Conservation (phyloP, 2,329 filamentous ascomycete species). For the Talaromyces sp. region DNA sequence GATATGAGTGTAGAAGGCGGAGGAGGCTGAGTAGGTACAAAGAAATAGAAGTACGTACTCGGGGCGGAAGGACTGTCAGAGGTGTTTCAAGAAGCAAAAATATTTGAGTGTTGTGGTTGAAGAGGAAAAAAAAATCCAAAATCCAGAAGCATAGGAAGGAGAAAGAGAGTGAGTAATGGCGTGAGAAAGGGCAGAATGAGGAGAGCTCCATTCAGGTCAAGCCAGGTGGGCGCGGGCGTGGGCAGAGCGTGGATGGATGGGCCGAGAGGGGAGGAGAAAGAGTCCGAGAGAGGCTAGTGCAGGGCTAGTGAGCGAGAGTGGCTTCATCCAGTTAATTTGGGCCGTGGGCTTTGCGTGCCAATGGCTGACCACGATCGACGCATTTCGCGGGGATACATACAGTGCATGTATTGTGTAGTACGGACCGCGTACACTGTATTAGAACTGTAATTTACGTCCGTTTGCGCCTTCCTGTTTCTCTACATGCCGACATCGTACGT, state of each 20-base stretch:
- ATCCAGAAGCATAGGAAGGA: constrained; percentile 20
- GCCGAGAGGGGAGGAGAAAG: neutral
- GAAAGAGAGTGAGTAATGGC: constrained; percentile 20
- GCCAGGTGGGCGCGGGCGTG: constrained; percentile 6
- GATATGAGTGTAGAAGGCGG: neutral
- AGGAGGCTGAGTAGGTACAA: neutral
- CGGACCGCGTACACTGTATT: neutral
- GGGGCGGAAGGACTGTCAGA: constrained; percentile 12
- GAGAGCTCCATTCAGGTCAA: constrained; percentile 16
- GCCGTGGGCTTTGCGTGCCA: constrained; percentile 3
- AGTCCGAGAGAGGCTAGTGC: constrained; percentile 14
- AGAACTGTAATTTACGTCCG: neutral
- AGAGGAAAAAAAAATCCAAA: constrained; percentile 16
- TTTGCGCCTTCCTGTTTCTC: neutral
- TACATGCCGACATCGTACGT: neutral
- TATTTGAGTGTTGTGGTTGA: neutral
- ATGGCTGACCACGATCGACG: constrained; percentile 13
- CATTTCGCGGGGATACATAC: constrained; percentile 16
- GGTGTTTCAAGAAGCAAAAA: constrained; percentile 6
- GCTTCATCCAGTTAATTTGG: constrained; percentile 1
- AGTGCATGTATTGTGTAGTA: neutral
- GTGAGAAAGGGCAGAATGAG: constrained; percentile 22
- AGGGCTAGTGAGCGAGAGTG: neutral
- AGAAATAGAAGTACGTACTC: neutral
- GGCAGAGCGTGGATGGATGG: constrained; percentile 7